Conservation (phyloP, 768 basidiomycete species). For the Chalciporus sphaerocephalus region DNA sequence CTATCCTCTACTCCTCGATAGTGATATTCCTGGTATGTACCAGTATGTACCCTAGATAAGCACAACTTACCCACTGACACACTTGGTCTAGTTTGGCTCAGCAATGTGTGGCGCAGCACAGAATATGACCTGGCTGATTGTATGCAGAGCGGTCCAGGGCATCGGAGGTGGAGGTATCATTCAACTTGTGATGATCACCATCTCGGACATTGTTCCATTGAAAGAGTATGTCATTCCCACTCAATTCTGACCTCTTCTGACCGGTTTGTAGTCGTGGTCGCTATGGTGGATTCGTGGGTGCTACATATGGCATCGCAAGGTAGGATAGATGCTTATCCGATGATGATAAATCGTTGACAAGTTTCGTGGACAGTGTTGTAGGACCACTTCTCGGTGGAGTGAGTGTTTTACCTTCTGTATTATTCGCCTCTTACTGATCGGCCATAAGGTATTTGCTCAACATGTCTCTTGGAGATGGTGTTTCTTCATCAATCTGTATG, state of each 20-base stretch:
- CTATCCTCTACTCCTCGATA: conserved; percentile 61
- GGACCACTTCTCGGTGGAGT: conserved; percentile 80
- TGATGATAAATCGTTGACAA: not conserved
- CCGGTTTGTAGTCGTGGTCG: conserved; percentile 56
- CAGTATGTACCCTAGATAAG: conserved; percentile 35
- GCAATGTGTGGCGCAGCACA: too few species aligned
- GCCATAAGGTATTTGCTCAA: conserved; percentile 55
- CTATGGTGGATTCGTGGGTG: conserved; percentile 65
- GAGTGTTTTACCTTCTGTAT: conserved; percentile 9
- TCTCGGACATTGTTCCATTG: conserved; percentile 77
- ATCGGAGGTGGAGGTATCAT: conserved; percentile 76
- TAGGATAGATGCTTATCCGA: conserved; percentile 6
- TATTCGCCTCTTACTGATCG: conserved; percentile 28
- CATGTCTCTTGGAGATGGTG: conserved; percentile 81
- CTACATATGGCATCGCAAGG: conserved; percentile 70
- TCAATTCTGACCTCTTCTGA: not conserved
- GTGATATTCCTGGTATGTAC: conserved; percentile 60
- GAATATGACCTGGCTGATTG: conserved; percentile 77
- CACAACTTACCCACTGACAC: not conserved
- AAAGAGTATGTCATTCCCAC: conserved; percentile 48
- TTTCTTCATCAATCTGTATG: conserved; percentile 68
- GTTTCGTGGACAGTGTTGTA: conserved; percentile 41
- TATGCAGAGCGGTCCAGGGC: conserved; percentile 73
- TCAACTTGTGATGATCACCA: conserved; percentile 69
- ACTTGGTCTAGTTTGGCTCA: conserved; percentile 51